A percentile compares a stretch with the other conserved stretches of the same genome.
phyloP scores from a whole-genome alignment of 2,329 filamentous ascomycete genomes.

The Hymenoscyphus fraxineus region DNA sequence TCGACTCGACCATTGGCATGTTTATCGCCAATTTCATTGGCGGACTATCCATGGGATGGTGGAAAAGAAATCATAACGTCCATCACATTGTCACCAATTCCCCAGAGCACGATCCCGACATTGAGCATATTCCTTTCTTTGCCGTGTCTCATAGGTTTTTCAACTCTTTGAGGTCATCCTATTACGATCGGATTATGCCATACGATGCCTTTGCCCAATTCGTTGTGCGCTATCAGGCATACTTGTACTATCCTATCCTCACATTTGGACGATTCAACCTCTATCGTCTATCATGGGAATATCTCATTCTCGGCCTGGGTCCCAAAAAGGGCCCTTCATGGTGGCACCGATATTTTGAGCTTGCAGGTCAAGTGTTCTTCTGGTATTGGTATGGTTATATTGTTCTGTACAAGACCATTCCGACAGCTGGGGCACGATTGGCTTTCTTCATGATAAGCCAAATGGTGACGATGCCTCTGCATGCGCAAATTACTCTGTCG shows the following conservation, averaged over 20 bases:
- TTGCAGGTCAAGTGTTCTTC: slow-evolving; percentile 73
- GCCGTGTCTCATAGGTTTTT: slow-evolving; percentile 81
- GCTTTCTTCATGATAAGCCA: slow-evolving; percentile 77
- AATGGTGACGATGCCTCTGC: slow-evolving; percentile 73
- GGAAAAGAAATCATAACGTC: slow-evolving; percentile 94
- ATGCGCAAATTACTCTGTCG: slow-evolving; percentile 86
- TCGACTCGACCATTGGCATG: slow-evolving; percentile 83
- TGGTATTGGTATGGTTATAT: slow-evolving; percentile 85
- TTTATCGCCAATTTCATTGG: slow-evolving; percentile 86
- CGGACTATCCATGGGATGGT: slow-evolving; percentile 90
- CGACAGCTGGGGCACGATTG: slow-evolving; percentile 64
- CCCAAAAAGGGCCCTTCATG: slow-evolving; percentile 72
- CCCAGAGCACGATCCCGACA: slow-evolving; percentile 93
- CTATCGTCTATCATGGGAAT: slow-evolving; percentile 76
- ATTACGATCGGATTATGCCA: slow-evolving; percentile 75
- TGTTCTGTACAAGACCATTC: slow-evolving; percentile 70
- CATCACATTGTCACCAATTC: slow-evolving; percentile 96
- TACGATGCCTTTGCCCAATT: slow-evolving; percentile 73
- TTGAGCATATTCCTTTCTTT: slow-evolving; percentile 86
- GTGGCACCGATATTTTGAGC: slow-evolving; percentile 81
- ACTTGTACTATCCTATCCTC: slow-evolving; percentile 79
- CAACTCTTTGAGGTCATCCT: slow-evolving; percentile 68
- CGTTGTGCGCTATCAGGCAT: slow-evolving; percentile 70
- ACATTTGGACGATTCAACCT: slow-evolving; percentile 83
- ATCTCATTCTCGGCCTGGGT: slow-evolving; percentile 65